These are phyloP conservation scores for Fragosphaeria purpurea DNA, from an alignment of 2,329 filamentous ascomycete species.

Conservation along the genomic window DNA sequence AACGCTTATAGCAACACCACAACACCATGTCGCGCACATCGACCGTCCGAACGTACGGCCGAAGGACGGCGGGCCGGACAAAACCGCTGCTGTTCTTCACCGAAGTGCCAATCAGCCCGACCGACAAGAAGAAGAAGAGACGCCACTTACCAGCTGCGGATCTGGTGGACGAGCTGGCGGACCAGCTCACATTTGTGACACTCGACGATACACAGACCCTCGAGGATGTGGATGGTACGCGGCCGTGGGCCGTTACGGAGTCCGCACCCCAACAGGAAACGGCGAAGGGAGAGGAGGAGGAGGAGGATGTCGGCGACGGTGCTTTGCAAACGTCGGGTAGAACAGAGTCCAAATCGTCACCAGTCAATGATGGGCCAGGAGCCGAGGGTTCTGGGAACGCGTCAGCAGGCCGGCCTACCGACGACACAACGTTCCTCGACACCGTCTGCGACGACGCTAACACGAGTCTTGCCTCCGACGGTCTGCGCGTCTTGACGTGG, in stretches of 20 bases:
- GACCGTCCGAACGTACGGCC: slow-evolving; percentile 40
- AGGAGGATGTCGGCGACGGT: background rate
- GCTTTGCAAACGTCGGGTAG: too few relatives aligned
- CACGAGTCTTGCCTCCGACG: background rate
- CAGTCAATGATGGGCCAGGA: too few relatives aligned
- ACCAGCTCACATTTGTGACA: slow-evolving; percentile 12
- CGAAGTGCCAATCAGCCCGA: slow-evolving; percentile 41
- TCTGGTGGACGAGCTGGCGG: slow-evolving; percentile 14
- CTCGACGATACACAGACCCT: slow-evolving; percentile 6
- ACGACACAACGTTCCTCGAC: slow-evolving; percentile 7
- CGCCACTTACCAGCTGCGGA: slow-evolving; percentile 12
- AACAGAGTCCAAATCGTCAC: too few relatives aligned
- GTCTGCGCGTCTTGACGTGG: slow-evolving; percentile 42
- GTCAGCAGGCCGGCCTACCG: background rate
- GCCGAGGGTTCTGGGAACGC: too few relatives aligned
- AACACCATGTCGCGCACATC: slow-evolving; percentile 35
- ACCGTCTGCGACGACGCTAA: slow-evolving; percentile 4
- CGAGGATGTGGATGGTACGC: slow-evolving; percentile 1
- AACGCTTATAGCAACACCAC: slow-evolving; percentile 1
- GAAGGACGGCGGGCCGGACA: slow-evolving; percentile 31
- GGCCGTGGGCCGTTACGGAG: background rate
- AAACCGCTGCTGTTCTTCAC: slow-evolving; percentile 40
- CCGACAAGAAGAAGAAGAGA: slow-evolving; percentile 20
- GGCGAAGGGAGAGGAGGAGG: background rate
- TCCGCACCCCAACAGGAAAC: background rate